Evolutionary conservation across 768 basidiomycete species (phyloP).

Genomic region (Neoboletus subvelutipes): DNA sequence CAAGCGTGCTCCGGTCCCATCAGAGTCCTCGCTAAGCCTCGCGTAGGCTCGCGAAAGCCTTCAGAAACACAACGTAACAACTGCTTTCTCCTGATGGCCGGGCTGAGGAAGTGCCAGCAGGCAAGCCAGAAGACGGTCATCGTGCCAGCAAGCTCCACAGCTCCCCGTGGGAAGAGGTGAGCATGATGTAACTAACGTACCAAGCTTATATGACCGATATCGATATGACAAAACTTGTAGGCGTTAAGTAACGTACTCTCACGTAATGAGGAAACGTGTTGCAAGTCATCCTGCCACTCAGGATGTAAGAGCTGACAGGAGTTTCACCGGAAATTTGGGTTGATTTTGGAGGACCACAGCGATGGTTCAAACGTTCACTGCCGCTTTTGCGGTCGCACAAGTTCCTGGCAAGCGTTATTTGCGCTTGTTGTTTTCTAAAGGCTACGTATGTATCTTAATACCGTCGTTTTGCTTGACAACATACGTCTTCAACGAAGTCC

Average conservation of each 20-base stretch:
- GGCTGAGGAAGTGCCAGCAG: background rate
- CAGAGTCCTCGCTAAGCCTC: too few relatives aligned
- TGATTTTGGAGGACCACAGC: background rate
- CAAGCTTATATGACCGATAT: background rate
- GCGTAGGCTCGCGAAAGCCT: too few relatives aligned
- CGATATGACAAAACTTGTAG: background rate
- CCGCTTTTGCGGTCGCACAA: background rate
- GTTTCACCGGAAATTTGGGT: too few relatives aligned
- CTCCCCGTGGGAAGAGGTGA: background rate
- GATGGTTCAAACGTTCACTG: too few relatives aligned
- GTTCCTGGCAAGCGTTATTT: background rate
- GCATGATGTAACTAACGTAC: background rate
- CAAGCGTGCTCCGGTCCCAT: too few relatives aligned
- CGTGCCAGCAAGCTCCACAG: background rate
- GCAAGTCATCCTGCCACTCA: background rate
- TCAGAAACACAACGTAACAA: too few relatives aligned
- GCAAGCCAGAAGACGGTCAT: conserved; percentile 6
- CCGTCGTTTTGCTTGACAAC: too few relatives aligned
- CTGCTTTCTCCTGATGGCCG: too few relatives aligned
- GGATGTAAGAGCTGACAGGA: background rate
- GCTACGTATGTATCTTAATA: too few relatives aligned
- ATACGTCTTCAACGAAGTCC: too few relatives aligned
- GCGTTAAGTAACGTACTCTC: conserved; percentile 18
- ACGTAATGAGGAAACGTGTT: conserved; percentile 1
- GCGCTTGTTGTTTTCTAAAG: background rate